Evolutionary conservation across 352 stramenopile genomes (phyloP).

Genomic region (Phytophthora hybrid): DNA sequence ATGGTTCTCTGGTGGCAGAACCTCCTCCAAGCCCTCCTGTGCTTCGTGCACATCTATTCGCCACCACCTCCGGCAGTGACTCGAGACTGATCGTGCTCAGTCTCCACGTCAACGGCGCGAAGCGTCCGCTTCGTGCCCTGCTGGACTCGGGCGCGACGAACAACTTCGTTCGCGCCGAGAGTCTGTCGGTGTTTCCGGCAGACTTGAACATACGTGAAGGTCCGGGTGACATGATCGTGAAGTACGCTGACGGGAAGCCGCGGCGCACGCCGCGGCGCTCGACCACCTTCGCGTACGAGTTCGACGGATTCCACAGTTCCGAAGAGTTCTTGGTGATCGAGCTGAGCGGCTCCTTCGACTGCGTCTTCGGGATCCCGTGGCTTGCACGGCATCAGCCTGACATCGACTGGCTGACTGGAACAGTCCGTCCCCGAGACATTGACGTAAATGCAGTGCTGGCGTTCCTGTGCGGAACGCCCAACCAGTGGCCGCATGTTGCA

Average conservation of each 20-base stretch:
- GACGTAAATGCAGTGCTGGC: no score
- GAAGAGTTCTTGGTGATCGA: constrained; percentile 47
- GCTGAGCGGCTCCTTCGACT: constrained; percentile 31
- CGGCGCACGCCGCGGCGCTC: constrained; percentile 14
- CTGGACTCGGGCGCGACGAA: constrained; percentile 36
- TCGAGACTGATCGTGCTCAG: constrained; percentile 26
- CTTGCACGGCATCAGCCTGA: constrained; percentile 30
- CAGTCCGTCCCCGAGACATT: no score
- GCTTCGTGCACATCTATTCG: constrained; percentile 11
- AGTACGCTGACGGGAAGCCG: constrained; percentile 33
- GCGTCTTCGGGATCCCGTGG: constrained; percentile 44
- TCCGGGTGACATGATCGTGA: constrained; percentile 17
- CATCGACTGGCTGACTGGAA: no score
- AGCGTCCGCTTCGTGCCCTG: constrained; percentile 10
- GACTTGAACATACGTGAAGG: constrained; percentile 21
- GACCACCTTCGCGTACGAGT: constrained; percentile 17
- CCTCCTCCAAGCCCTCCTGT: no score
- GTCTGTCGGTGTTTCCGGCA: constrained; percentile 18
- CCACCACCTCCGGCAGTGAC: constrained; percentile 28
- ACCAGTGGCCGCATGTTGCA: constrained; percentile 1
- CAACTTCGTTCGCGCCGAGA: constrained; percentile 34
- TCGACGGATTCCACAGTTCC: constrained; percentile 25
- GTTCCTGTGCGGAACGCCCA: no score
- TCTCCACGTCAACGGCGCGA: constrained; percentile 22
- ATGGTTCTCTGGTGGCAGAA: no score